Percentiles rank a stretch among this genome's conserved stretches.
phyloP scores from a whole-genome alignment of 2,329 filamentous ascomycete genomes.

The Aspergillus sp. region DNA sequence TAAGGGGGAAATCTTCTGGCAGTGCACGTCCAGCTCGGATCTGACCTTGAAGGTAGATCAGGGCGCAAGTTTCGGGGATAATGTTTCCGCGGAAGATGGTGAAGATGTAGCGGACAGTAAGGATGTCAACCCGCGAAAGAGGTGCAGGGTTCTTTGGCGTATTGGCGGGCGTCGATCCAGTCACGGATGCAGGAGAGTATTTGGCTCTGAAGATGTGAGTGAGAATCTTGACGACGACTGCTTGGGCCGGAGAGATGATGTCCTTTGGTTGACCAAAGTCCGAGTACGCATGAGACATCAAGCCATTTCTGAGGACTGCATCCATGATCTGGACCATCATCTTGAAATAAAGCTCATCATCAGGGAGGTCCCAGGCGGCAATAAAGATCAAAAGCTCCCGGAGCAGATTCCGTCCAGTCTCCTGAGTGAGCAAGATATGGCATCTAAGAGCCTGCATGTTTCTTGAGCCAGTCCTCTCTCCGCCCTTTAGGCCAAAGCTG shows the following conservation, averaged over 20 bases:
- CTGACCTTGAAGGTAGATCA: slow-evolving; percentile 89
- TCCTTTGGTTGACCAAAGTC: slow-evolving; percentile 89
- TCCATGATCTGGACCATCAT: slow-evolving; percentile 95
- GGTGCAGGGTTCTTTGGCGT: slow-evolving; percentile 54
- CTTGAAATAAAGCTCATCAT: slow-evolving; percentile 92
- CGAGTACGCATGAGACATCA: slow-evolving; percentile 89
- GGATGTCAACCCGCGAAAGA: slow-evolving; percentile 52
- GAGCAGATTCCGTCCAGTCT: slow-evolving; percentile 83
- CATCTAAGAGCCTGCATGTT: slow-evolving; percentile 89
- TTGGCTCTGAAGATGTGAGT: slow-evolving; percentile 79
- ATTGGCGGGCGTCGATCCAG: slow-evolving; percentile 49
- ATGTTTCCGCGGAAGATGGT: slow-evolving; percentile 88
- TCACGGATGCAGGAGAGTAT: slow-evolving; percentile 43
- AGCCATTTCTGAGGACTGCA: slow-evolving; percentile 79
- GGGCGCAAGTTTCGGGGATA: slow-evolving; percentile 87
- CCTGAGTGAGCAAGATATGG: slow-evolving; percentile 81
- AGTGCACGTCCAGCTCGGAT: slow-evolving; percentile 73
- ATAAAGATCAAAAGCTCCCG: slow-evolving; percentile 93
- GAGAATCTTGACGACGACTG: slow-evolving; percentile 83
- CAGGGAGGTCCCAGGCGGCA: slow-evolving; percentile 91
- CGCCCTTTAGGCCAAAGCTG: slow-evolving; percentile 66
- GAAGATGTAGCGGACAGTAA: slow-evolving; percentile 82
- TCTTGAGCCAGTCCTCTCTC: slow-evolving; percentile 53
- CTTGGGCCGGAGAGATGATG: slow-evolving; percentile 92
- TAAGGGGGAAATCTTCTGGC: slow-evolving; percentile 84